Percentiles rank a stretch among this genome's conserved stretches.
Evolutionary conservation across 495 filamentous ascomycete species (phyloP).

Genomic region (Annulohypoxylon maeteangense): DNA sequence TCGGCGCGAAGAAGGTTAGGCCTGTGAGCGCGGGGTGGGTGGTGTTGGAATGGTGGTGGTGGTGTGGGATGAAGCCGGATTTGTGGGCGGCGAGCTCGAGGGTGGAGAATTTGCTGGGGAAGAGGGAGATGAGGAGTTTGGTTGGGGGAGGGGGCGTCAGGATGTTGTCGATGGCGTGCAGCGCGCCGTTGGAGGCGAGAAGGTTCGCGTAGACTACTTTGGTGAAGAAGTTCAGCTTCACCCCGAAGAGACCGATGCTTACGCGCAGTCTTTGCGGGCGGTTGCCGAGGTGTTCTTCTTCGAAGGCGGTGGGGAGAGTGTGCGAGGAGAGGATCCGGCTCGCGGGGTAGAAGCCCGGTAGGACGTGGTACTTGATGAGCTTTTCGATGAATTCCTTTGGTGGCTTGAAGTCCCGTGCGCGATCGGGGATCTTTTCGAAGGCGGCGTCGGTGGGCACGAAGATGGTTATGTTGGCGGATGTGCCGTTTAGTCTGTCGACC

Average conservation of each 20-base stretch:
- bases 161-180: constrained; percentile 78
- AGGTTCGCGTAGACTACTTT: constrained; percentile 73
- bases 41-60: constrained; percentile 27
- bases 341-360: constrained; percentile 69
- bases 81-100: constrained; percentile 75
- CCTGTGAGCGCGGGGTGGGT: constrained; percentile 47
- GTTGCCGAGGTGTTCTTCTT: constrained; percentile 64
- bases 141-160: constrained; percentile 77
- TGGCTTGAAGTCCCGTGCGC: constrained; percentile 58
- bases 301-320: constrained; percentile 76
- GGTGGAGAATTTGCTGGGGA: constrained; percentile 81
- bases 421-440: constrained; percentile 72
- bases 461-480: constrained; percentile 75
- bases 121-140: constrained; percentile 67
- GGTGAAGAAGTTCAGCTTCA: constrained; percentile 78
- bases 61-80: constrained; percentile 67
- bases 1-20: constrained; percentile 76
- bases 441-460: constrained; percentile 83
- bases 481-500: constrained; percentile 74
- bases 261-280: constrained; percentile 75
- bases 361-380: constrained; percentile 76
- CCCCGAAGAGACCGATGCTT: constrained; percentile 63
- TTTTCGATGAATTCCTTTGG: constrained; percentile 72
- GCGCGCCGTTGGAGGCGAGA: constrained; percentile 71
- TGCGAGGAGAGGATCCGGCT: constrained; percentile 66